Evolutionary conservation across 768 basidiomycete genomes (phyloP), one percentile per base, ranked within the genome.

Genomic region (Flagelloscypha sp.): DNA sequence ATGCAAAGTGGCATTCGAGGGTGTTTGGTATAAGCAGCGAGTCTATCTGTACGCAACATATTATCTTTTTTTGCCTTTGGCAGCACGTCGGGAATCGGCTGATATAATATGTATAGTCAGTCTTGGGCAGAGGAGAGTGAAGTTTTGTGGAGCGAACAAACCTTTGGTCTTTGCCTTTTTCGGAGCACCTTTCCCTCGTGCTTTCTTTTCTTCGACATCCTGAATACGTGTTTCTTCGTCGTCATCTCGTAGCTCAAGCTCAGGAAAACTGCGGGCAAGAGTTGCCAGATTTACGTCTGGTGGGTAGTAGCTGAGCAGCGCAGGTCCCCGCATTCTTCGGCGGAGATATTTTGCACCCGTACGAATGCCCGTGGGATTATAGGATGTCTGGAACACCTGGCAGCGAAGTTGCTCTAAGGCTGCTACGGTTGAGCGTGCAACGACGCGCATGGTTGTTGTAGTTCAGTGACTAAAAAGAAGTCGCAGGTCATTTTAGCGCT

Each of bases 261-360:
- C 72, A 15, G 76, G 74, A 53, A 72, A 70, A 39, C 66, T 44
- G 23, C 64, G 63, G 3, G 65, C 67, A 7, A 79, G 58, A 33
- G 64, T 48, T 21, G 74, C 54, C 33, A 88, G 61, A 41, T 74
- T 66, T 40, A 84, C 48, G n/a, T 62, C 56, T 15, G 60, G 54
- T 0, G 84, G 84, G 59, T 93, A 92, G 63, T 97, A 97, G 4
- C 72, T 63, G 44, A 82, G 53, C 80, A 95, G 85, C 18, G 87
- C 72, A 0, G 89, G 89, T 0, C 93, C 94, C 0, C 80, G 76
- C 23, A 97, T 74, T 12, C 83, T 70, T 10, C 73, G 68, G 13
- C 83, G 78, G 30, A 97, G 76, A 62, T 94, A 90, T 62, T 97
- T 97, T 18, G 89, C 83, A 12, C 94, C 94, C 0, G 85, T 92